Conservation (phyloP, 352 stramenopile species). For the Thraustochytrium sp. region DNA sequence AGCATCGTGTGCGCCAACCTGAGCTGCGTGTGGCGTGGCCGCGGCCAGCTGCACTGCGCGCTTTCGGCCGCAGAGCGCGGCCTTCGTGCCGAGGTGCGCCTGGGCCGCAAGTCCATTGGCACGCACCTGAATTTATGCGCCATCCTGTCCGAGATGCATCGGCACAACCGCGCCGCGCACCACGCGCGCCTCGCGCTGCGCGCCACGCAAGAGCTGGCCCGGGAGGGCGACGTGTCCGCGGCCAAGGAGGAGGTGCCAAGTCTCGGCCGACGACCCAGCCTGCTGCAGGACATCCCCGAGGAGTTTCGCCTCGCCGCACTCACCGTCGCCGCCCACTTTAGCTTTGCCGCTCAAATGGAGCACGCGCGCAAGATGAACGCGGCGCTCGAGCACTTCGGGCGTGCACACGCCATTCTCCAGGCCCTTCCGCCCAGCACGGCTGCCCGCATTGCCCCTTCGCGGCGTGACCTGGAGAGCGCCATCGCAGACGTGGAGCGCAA, state of each 20-base stretch:
- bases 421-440: background rate
- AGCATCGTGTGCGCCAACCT: conserved; percentile 7
- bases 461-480: background rate
- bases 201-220: background rate
- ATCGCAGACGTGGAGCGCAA: background rate
- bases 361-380: background rate
- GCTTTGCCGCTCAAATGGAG: conserved; percentile 13
- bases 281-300: background rate
- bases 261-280: background rate
- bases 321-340: background rate
- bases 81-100: background rate
- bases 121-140: conserved; percentile 1
- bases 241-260: background rate
- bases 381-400: background rate
- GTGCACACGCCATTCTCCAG: background rate
- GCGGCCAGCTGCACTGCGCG: background rate
- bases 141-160: background rate
- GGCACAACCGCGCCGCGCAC: background rate
- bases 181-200: background rate
- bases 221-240: background rate
- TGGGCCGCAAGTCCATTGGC: background rate
- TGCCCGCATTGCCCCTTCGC: background rate
- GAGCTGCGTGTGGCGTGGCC: background rate
- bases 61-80: background rate
- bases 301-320: background rate